Base-by-base conservation (phyloP, 176 grass and related monocot genomes). In the Tillandsia leiboldiana region DNA sequence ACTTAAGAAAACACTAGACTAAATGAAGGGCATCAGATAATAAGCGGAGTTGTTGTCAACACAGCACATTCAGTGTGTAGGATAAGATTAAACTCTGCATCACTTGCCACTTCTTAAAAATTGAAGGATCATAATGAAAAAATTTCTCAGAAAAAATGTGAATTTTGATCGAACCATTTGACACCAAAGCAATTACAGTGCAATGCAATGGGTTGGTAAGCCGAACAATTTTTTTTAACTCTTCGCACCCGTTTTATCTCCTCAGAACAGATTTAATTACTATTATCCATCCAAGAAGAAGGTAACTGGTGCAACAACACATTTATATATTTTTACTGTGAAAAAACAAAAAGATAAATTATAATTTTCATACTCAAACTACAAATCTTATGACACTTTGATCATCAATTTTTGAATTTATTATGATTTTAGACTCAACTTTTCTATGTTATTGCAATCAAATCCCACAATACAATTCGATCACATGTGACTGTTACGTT, bases 131-230 rank as follows among this genome's bases (percentile, higher is more conserved):
- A 53, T 11, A 53, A 53, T 53, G 12, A 53, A 1, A 9, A 53
- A 53, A 5, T 53, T 3, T 29, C 28, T 29, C 28, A 0, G 9
- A 79, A 48, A 0, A 42, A 61, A 23, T 20, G 15, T 9, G 22
- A 53, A 83, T 90, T 66, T 86, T n/a, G 82, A 73, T 92, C 77
- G 77, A 73, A 79, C 84, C 69, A 93, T 93, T 99, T 99, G 94
- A 93, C 94, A 50, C 86, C 84, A 86, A 51, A 70, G 94, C 86
- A 93, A 92, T 75, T 18, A 61, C 73, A 80, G 70, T 27, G 26
- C 24, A 14, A 71, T 86, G 86, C 86, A 29, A 82, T 74, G 83
- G 79, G 86, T 89, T 97, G 94, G 86, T 90, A 92, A 85, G 93
- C 76, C 83, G 90, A 90, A 47, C 86, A 66, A 83, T n/a, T 29